These are phyloP conservation scores for Candida boidinii DNA, from an alignment of 805 yeast species.

Conservation along the genomic window DNA sequence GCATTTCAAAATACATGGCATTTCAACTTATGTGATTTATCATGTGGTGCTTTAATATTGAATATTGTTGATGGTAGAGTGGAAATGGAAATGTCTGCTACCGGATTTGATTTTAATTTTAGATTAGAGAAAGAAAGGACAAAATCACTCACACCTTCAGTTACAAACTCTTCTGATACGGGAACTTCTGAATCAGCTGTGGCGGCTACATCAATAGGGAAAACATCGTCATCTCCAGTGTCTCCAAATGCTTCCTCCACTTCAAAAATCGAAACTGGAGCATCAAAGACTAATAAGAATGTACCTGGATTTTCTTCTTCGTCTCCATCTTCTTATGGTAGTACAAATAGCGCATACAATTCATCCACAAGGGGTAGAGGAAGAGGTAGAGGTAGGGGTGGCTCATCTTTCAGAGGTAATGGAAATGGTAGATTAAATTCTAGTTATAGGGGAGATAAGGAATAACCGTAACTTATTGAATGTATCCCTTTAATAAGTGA, in stretches of 20 bases:
- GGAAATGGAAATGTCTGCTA: conserved; percentile 41
- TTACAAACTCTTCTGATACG: neutral
- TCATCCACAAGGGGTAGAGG: conserved; percentile 1
- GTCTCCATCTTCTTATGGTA: neutral
- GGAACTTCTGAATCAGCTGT: neutral
- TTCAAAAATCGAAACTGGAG: too few species aligned
- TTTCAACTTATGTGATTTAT: conserved; percentile 58
- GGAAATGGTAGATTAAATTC: conserved; percentile 10
- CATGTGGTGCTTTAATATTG: conserved; percentile 39
- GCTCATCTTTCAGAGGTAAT: conserved; percentile 9
- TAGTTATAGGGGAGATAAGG: conserved; percentile 2
- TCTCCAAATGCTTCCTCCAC: neutral
- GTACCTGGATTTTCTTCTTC: too few species aligned
- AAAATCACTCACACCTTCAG: neutral
- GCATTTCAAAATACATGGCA: conserved; percentile 75
- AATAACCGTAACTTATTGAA: neutral
- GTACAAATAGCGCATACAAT: too few species aligned
- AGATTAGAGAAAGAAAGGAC: conserved; percentile 20
- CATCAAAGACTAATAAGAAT: too few species aligned
- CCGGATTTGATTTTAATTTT: conserved; percentile 58
- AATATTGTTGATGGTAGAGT: conserved; percentile 37
- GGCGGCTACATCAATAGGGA: neutral
- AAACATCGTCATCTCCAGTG: conserved; percentile 1
- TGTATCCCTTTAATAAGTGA: too few species aligned
- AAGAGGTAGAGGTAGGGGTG: conserved; percentile 5